Evolutionary conservation across 192 early-diverging fungal genomes (phyloP), one percentile per base, ranked within the genome.

Genomic region (Funneliformis mosseae): DNA sequence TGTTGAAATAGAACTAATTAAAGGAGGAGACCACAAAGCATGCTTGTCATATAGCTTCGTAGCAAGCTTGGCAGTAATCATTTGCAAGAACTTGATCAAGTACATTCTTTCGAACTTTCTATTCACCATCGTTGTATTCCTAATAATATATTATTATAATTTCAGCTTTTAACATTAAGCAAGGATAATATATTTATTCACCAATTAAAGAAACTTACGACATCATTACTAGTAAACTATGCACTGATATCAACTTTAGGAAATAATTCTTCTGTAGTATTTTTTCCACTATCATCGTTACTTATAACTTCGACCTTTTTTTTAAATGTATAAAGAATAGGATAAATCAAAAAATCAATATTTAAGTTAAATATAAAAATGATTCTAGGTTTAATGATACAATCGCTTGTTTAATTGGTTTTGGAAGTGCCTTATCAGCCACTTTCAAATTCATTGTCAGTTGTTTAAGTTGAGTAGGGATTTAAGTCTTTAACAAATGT

Each of bases 401-500:
- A 76, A 81, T 82, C 84, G 6, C 76, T 60, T 21, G 84, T 72
- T 89, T 92, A 18, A 88, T 83, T 14, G 93, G 90, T 62, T 87
- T 81, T 27, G 93, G 93, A 27, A 93, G 91, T 18, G 89, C 85
- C 82, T 89, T 76, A 48, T 87, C 90, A 3, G 90, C 92, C 5
- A 96, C 97, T 77, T 94, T 93, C 95, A 81, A 98, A 97, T 82
- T 99, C 98, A 41, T 93, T 88, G 82, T 99, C 97, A 62, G 98
- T 92, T 4, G 90, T 88, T 43, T 90, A 76, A 98, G 77, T 38
- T 96, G 84, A 66, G 93, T 89, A 1, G n/a, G 96, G 88, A 81
- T 90, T 96, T 71, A 98, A 88, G 83, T 99, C 98, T 79, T 92
- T 91, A 48, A 98, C 88, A 83, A 98, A 92, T 8, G 88, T 87